Conservation (phyloP, 1,284 basidiomycete species). For the Trichosporon sp. region DNA sequence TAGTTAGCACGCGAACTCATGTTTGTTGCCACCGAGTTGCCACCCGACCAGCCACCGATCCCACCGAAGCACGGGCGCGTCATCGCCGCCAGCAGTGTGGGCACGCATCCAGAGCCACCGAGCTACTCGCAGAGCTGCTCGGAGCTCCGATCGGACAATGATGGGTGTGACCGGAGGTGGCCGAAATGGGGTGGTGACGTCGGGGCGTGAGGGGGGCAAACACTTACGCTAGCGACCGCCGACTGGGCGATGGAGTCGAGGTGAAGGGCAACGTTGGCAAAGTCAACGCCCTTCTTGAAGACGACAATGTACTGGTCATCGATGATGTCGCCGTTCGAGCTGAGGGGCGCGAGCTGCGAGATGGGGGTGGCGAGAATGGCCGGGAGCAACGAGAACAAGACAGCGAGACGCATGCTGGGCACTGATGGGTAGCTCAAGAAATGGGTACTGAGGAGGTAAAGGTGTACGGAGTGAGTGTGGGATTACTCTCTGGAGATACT, state of each 20-base stretch:
- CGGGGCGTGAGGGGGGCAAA: slow-evolving; percentile 52
- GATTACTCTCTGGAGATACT: background rate
- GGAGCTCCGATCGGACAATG: background rate
- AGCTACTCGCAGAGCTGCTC: background rate
- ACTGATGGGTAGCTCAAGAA: slow-evolving; percentile 15
- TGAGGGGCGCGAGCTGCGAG: slow-evolving; percentile 46
- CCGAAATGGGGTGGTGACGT: background rate
- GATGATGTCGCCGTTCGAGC: slow-evolving; percentile 58
- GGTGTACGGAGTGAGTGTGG: background rate
- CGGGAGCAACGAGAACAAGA: slow-evolving; percentile 44
- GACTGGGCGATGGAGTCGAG: slow-evolving; percentile 55
- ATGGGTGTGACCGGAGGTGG: background rate
- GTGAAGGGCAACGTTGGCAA: slow-evolving; percentile 68
- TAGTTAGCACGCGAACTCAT: slow-evolving; percentile 14
- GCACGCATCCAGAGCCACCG: background rate
- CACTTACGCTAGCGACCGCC: slow-evolving; percentile 51
- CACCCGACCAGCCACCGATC: slow-evolving; percentile 13
- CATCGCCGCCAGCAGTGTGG: background rate
- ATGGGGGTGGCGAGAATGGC: slow-evolving; percentile 52
- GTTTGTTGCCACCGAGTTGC: slow-evolving; percentile 1
- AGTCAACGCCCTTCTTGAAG: slow-evolving; percentile 70
- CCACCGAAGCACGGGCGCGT: background rate
- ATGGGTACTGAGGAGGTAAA: slow-evolving; percentile 7
- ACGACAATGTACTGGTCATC: slow-evolving; percentile 90
- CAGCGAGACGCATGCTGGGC: slow-evolving; percentile 41